A percentile compares a stretch with the other conserved stretches of the same genome.
These are phyloP conservation scores for Solanum habrochaites DNA, from an alignment of 257 asterid genomes.

Conservation along the genomic window DNA sequence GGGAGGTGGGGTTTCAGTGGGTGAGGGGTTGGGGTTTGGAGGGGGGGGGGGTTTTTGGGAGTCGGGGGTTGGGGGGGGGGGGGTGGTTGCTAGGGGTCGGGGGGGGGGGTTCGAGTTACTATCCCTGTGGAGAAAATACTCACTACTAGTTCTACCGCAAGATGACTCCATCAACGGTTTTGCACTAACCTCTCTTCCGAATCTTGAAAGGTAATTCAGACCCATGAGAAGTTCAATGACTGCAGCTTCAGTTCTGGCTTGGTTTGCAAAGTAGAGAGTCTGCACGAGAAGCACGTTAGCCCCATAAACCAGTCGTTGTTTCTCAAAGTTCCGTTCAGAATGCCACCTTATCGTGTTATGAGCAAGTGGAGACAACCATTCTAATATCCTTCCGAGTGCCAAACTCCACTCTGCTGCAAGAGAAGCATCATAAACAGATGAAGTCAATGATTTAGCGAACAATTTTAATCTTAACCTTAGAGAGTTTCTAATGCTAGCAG, in stretches of 20 bases:
- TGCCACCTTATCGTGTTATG: constrained; percentile 72
- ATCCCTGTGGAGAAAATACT: constrained; percentile 11
- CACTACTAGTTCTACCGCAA: constrained; percentile 26
- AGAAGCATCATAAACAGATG: constrained; percentile 34
- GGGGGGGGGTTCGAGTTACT: constrained; percentile 11
- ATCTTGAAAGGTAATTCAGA: constrained; percentile 51
- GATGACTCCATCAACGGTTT: constrained; percentile 29
- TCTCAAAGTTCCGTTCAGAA: constrained; percentile 60
- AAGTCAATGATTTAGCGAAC: constrained; percentile 14
- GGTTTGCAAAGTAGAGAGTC: constrained; percentile 70
- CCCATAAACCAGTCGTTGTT: constrained; percentile 39
- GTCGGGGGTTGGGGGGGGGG: too few relatives aligned
- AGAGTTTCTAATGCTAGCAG: constrained; percentile 37
- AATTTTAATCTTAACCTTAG: constrained; percentile 39
- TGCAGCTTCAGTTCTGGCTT: constrained; percentile 43
- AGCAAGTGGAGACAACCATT: constrained; percentile 77
- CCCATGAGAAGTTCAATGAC: constrained; percentile 55
- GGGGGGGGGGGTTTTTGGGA: too few relatives aligned
- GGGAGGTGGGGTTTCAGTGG: too few relatives aligned
- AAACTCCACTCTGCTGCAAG: constrained; percentile 54
- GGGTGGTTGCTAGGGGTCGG: too few relatives aligned
- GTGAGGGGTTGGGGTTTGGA: too few relatives aligned
- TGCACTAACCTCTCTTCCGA: constrained; percentile 30
- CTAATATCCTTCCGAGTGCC: constrained; percentile 36
- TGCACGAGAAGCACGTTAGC: constrained; percentile 66